Percentiles rank a stretch among this genome's conserved stretches.
Evolutionary conservation across 257 asterid species (phyloP).

Genomic region (Solanum clarkiae): DNA sequence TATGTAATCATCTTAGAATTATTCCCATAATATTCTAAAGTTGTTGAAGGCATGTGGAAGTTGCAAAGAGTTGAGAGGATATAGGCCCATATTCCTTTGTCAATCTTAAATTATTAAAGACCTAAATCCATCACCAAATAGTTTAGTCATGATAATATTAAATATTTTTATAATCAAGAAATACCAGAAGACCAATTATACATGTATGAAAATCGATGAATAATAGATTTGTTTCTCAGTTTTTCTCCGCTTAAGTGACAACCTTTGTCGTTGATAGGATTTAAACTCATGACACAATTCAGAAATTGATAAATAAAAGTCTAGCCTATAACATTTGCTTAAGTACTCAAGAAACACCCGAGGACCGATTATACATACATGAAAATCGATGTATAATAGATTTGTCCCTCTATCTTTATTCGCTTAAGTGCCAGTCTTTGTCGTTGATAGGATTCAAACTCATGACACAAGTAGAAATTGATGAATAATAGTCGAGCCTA

Average conservation of each 20-base stretch:
- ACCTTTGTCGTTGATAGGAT: neutral
- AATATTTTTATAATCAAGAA: neutral
- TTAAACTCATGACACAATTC: neutral
- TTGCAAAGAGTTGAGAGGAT: neutral
- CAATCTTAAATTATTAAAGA: neutral
- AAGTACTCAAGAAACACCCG: neutral
- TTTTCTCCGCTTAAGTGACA: neutral
- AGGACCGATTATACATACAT: neutral
- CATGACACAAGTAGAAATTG: too few relatives aligned
- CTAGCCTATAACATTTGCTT: neutral
- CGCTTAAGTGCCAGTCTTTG: neutral
- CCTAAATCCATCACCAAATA: neutral
- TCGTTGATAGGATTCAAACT: neutral
- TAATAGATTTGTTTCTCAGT: neutral
- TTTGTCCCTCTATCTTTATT: accelerated
- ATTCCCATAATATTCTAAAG: neutral
- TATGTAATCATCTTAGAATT: neutral
- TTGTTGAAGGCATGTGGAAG: neutral
- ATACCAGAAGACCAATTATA: neutral
- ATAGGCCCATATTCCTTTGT: neutral
- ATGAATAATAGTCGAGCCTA: neutral
- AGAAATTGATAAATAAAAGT: too few relatives aligned
- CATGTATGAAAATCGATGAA: neutral
- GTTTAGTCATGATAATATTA: neutral
- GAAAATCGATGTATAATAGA: neutral